phyloP scores from a whole-genome alignment of 1,284 basidiomycete species.

The Peniophora sp. region DNA sequence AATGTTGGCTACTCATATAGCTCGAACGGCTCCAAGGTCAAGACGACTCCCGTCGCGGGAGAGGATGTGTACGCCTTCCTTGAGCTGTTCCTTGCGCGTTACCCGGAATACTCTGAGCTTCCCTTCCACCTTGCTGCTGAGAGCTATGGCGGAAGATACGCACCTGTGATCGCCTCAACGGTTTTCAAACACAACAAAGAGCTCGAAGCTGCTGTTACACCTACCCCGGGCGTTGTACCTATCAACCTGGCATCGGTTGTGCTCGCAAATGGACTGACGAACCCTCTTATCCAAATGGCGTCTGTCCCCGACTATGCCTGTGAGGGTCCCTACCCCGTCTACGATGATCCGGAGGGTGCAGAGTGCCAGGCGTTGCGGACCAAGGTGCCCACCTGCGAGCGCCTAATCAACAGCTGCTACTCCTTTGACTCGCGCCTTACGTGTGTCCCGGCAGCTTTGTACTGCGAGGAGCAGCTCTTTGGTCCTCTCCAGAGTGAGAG shows the following conservation, averaged over 20 bases:
- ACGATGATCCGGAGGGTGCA: conserved; percentile 58
- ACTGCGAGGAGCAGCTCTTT: conserved; percentile 55
- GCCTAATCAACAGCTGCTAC: conserved; percentile 61
- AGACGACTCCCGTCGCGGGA: conserved; percentile 66
- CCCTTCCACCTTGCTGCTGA: conserved; percentile 72
- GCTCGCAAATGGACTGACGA: conserved; percentile 78
- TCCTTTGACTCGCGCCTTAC: conserved; percentile 47
- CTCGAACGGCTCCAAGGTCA: conserved; percentile 61
- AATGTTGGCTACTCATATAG: conserved; percentile 88
- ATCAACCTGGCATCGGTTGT: conserved; percentile 78
- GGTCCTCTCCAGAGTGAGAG: conserved; percentile 53
- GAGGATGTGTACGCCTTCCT: conserved; percentile 89
- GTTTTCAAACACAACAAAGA: conserved; percentile 73
- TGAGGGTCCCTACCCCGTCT: conserved; percentile 68
- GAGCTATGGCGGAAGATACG: conserved; percentile 78
- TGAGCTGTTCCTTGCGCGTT: conserved; percentile 74
- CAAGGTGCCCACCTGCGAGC: conserved; percentile 68
- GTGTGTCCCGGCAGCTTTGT: conserved; percentile 55
- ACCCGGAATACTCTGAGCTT: conserved; percentile 57
- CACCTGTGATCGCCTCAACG: conserved; percentile 69
- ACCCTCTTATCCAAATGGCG: conserved; percentile 69
- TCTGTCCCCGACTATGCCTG: conserved; percentile 80
- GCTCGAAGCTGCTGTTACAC: conserved; percentile 23
- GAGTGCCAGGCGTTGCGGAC: conserved; percentile 55
- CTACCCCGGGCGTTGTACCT: conserved; percentile 35